Evolutionary conservation across 192 early-diverging fungal species (phyloP), one percentile per base, ranked within the genome.

Genomic region (Dissophora globulifera): DNA sequence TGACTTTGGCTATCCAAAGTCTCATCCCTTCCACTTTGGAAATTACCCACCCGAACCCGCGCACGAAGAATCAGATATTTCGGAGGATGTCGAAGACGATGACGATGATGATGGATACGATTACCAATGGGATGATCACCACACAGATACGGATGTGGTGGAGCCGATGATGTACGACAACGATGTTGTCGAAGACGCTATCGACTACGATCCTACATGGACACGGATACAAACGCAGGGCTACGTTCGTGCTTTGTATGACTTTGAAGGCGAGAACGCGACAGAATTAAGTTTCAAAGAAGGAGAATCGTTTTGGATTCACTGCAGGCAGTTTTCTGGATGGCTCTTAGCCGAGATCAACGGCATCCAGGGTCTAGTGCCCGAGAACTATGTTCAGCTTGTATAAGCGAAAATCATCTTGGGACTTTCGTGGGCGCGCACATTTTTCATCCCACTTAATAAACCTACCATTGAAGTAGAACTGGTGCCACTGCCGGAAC

Each of bases 231-330:
- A 76, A 52, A 69, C 69, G n/a, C 69, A 80, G 12, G 62, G 81
- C 19, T 74, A 75, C 43, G 86, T 81, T 20, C 74, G 84, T 42
- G 92, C 88, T 17, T 67, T 93, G 16, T 93, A 91, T 64, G 88
- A 92, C 62, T 93, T 93, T 83, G 81, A 80, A 29, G 88, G 88
- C 16, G 90, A 92, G 65, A 88, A 87, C 47, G 81, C 84, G 16
- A 86, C 80, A 19, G 92, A 93, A 78, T 71, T 90, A 48, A 80
- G 80, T 23, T 86, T 93, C 58, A 69, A 88, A 6, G 86, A 87
- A 48, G 84, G 86, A 26, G 88, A 93, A 53, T 61, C 79, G 16
- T 59, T 93, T 8, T 86, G 86, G 69, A 86, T 93, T 8, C 84
- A 86, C 69, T 89, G 88, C 69, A 86, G 84, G 59, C 87, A 88